Percentiles rank a stretch among this genome's conserved stretches.
These are phyloP conservation scores for Ophiostoma perfectum DNA, from an alignment of 2,329 filamentous ascomycete genomes.

Conservation along the genomic window DNA sequence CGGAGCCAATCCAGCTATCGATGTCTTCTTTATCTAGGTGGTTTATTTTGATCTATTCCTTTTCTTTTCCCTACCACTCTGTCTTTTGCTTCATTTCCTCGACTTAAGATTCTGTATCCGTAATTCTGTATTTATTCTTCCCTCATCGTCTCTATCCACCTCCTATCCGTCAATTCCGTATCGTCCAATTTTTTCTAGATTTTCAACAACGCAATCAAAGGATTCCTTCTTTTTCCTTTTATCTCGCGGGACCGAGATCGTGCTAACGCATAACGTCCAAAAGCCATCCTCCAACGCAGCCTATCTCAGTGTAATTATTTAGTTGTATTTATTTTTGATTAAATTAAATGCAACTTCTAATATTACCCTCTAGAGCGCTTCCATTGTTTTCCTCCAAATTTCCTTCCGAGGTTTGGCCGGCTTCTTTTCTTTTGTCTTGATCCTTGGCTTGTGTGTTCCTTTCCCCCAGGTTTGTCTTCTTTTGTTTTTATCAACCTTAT, in stretches of 20 bases:
- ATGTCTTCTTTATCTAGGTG: no score
- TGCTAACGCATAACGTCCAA: constrained; percentile 10
- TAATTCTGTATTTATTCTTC: constrained; percentile 5
- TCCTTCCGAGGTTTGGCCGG: constrained; percentile 20
- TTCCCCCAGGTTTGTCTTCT: not conserved
- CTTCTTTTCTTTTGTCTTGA: constrained; percentile 10
- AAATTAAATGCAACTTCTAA: not conserved
- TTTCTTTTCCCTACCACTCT: not conserved
- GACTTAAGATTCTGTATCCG: not conserved
- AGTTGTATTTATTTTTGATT: not conserved
- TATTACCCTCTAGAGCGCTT: not conserved
- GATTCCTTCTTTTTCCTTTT: not conserved
- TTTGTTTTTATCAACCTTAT: not conserved
- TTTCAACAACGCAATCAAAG: not conserved
- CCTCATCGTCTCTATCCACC: not conserved
- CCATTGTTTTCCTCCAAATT: constrained; percentile 4
- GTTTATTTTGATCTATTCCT: no score
- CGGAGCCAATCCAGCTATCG: no score
- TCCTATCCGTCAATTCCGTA: not conserved
- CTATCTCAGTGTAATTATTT: not conserved
- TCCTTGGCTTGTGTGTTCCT: not conserved
- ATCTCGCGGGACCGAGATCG: constrained; percentile 1
- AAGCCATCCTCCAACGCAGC: not conserved
- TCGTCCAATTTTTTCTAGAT: not conserved
- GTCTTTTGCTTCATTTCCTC: not conserved